Conservation (phyloP, 2,329 filamentous ascomycete genomes). For the Aspergillus sp. region DNA sequence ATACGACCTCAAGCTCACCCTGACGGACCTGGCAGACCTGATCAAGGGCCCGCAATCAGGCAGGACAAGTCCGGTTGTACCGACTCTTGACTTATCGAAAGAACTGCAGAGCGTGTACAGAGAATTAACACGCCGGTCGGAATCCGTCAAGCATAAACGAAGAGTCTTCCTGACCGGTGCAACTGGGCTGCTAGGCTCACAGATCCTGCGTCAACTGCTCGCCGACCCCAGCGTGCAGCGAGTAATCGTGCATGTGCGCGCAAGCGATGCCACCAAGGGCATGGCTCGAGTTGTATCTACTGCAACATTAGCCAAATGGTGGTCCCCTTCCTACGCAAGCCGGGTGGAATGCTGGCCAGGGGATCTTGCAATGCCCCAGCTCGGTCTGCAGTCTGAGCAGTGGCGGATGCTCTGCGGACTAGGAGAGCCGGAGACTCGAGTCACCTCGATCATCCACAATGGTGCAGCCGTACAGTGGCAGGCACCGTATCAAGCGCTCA, state of each 20-base stretch:
- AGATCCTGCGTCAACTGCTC: conserved; percentile 10
- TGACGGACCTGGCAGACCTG: background rate
- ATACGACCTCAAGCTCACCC: background rate
- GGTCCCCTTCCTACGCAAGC: background rate
- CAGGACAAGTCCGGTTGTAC: background rate
- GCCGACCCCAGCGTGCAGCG: background rate
- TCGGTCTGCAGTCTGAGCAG: conserved; percentile 4
- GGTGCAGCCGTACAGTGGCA: conserved; percentile 14
- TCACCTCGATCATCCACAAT: conserved; percentile 15
- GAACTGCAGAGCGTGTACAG: background rate
- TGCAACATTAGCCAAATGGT: conserved; percentile 9
- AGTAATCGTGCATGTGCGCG: conserved; percentile 11
- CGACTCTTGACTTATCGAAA: background rate
- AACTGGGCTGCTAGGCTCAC: conserved; percentile 13
- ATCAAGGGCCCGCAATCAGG: background rate
- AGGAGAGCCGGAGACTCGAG: background rate
- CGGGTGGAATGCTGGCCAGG: conserved; percentile 11
- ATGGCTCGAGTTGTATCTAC: background rate
- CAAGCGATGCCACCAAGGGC: background rate
- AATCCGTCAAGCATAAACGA: background rate
- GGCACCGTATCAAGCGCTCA: conserved; percentile 1
- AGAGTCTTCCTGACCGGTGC: conserved; percentile 7
- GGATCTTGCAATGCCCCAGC: conserved; percentile 1
- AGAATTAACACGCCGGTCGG: background rate
- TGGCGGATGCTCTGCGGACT: background rate